These are phyloP conservation scores for Casuarina equisetifolia DNA, from an alignment of 306 rosid species.

Conservation along the genomic window DNA sequence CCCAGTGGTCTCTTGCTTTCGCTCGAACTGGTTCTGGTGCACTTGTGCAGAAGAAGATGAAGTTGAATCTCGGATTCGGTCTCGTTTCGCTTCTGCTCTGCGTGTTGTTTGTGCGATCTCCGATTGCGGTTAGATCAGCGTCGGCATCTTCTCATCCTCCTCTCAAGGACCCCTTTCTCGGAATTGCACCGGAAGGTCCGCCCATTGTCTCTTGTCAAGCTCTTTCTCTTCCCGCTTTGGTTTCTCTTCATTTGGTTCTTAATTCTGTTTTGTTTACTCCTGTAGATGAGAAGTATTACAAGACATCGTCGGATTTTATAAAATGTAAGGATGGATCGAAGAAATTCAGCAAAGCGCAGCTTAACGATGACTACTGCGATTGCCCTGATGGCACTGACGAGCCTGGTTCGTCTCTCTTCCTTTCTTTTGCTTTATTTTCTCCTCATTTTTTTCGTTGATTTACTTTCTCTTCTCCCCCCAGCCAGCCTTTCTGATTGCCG, in stretches of 20 bases:
- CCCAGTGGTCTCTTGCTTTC: too few relatives aligned
- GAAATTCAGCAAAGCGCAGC: constrained; percentile 71
- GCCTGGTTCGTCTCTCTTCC: constrained; percentile 58
- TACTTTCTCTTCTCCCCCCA: not conserved
- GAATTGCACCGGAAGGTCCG: constrained; percentile 80
- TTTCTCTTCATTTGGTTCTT: not conserved
- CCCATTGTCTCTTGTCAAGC: not conserved
- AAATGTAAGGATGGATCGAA: constrained; percentile 82
- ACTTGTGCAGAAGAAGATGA: constrained; percentile 35
- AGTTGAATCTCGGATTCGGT: constrained; percentile 18
- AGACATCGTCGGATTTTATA: constrained; percentile 54
- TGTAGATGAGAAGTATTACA: constrained; percentile 80
- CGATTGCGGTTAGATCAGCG: constrained; percentile 43
- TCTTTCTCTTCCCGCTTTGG: not conserved
- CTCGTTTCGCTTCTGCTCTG: constrained; percentile 31
- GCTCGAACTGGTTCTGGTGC: not conserved
- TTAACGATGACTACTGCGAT: constrained; percentile 92
- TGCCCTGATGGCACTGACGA: constrained; percentile 96
- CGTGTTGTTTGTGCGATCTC: constrained; percentile 12
- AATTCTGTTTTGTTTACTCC: not conserved
- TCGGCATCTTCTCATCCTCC: constrained; percentile 38
- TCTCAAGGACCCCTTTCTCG: constrained; percentile 52
- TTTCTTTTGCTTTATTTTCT: not conserved
- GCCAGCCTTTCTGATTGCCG: too few relatives aligned
- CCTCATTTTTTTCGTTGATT: not conserved